Evolutionary conservation across 2,329 filamentous ascomycete genomes (phyloP).

Genomic region (Xylariaceae sp.): DNA sequence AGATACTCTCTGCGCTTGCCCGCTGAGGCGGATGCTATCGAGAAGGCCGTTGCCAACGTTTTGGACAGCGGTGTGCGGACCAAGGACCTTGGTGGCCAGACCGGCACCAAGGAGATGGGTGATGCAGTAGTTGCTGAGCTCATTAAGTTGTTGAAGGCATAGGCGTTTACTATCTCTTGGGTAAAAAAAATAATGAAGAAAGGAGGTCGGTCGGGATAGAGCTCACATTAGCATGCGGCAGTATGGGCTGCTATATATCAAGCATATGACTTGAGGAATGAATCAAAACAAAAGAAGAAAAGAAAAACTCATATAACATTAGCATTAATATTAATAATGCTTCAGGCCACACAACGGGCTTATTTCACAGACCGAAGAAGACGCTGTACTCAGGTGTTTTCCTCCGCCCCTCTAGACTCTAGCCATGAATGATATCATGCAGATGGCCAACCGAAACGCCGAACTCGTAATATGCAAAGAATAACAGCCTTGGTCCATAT

Average conservation of each 20-base stretch:
- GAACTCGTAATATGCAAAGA: neutral
- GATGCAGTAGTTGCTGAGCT: conserved; percentile 76
- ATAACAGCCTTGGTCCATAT: neutral
- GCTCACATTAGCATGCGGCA: too few relatives aligned
- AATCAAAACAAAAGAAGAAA: neutral
- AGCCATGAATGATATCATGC: neutral
- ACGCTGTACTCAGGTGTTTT: too few relatives aligned
- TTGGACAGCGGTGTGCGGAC: conserved; percentile 77
- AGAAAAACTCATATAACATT: neutral
- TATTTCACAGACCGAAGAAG: too few relatives aligned
- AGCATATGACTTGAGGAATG: neutral
- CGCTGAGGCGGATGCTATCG: conserved; percentile 70
- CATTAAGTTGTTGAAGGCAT: conserved; percentile 56
- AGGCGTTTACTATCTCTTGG: neutral
- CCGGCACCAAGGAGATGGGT: conserved; percentile 68
- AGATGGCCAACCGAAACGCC: conserved; percentile 7
- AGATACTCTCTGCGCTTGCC: conserved; percentile 83
- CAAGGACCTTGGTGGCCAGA: conserved; percentile 75
- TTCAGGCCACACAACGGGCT: neutral
- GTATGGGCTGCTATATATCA: neutral
- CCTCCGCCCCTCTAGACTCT: too few relatives aligned
- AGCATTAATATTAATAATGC: neutral
- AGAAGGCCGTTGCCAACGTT: conserved; percentile 72
- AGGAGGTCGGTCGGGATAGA: too few relatives aligned
- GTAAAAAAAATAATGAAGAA: neutral